These are phyloP conservation scores for Erigeron canadensis DNA, from an alignment of 129 eudicot species.

Conservation along the genomic window DNA sequence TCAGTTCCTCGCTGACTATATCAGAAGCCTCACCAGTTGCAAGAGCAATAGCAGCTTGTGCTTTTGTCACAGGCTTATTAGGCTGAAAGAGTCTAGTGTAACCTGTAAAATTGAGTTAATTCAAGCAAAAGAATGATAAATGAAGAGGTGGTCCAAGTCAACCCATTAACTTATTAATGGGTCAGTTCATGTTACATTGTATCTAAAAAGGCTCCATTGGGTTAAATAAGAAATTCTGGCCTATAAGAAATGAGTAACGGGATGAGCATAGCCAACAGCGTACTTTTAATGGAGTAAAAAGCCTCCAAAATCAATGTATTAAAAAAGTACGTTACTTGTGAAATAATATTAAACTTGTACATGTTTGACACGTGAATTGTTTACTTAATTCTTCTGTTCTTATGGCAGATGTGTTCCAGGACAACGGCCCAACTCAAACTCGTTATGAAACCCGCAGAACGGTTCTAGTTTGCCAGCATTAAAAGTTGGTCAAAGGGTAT, in stretches of 20 bases:
- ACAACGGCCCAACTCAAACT: no score
- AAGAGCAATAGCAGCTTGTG: conserved; percentile 95
- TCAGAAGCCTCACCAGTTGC: conserved; percentile 88
- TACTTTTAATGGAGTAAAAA: neutral
- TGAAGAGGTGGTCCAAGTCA: neutral
- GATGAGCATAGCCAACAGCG: neutral
- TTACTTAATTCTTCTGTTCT: no score
- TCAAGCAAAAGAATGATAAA: neutral
- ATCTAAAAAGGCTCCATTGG: neutral
- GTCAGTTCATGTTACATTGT: neutral
- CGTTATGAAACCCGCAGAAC: neutral
- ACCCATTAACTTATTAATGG: neutral
- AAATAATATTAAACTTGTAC: no score
- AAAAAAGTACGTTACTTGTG: neutral
- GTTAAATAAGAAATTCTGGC: neutral
- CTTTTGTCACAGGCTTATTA: conserved; percentile 90
- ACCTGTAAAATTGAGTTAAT: conserved; percentile 43
- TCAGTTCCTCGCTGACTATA: conserved; percentile 85
- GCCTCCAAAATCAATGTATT: neutral
- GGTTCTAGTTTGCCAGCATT: neutral
- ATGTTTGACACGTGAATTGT: no score
- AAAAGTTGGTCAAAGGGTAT: conserved; percentile 1
- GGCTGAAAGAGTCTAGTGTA: conserved; percentile 98
- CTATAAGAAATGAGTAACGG: neutral
- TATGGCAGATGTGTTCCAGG: no score